Conservation (phyloP, 345 rosid species). For the Turritis glabra region DNA sequence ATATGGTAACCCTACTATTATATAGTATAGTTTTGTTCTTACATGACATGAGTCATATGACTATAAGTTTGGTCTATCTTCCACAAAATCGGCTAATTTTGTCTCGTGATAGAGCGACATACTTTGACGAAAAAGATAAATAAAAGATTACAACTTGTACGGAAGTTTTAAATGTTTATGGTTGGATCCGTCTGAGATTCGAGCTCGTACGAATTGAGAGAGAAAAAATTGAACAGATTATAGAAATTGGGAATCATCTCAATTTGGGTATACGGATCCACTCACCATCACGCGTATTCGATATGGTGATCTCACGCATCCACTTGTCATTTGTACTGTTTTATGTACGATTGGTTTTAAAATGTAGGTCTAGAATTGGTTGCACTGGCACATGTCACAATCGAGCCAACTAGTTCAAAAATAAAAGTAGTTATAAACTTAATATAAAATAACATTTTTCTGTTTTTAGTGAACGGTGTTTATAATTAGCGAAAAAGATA, state of each 20-base stretch:
- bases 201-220: conserved; percentile 14
- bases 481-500: background rate
- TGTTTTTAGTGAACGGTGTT: background rate
- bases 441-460: too few relatives aligned
- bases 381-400: background rate
- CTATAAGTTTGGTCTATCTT: conserved; percentile 6
- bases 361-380: background rate
- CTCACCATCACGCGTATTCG: background rate
- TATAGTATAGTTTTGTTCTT: background rate
- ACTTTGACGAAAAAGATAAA: background rate
- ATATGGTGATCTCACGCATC: conserved; percentile 2
- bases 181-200: conserved; percentile 22
- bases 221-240: background rate
- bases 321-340: background rate
- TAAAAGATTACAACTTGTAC: background rate
- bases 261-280: conserved; percentile 14
- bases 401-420: background rate
- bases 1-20: background rate
- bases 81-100: background rate
- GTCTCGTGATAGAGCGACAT: conserved; percentile 11
- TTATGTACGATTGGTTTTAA: background rate
- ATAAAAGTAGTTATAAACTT: background rate
- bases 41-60: conserved; percentile 5
- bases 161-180: background rate
- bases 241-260: conserved; percentile 1